Evolutionary conservation across 2,329 filamentous ascomycete genomes (phyloP), one percentile per base, ranked within the genome.

Genomic region (Diaporthe ampelina): DNA sequence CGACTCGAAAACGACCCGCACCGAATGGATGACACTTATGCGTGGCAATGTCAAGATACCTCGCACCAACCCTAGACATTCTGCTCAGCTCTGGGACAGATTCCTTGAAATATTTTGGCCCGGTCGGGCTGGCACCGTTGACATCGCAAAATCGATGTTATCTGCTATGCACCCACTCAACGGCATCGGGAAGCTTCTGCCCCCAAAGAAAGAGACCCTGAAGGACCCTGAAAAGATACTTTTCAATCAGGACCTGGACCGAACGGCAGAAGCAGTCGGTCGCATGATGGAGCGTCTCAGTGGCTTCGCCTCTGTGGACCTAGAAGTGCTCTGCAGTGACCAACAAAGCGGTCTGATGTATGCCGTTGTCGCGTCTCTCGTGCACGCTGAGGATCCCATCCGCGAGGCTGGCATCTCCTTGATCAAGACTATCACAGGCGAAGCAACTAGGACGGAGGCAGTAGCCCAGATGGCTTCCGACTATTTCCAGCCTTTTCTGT

Each of bases 351-450:
- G 77, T n/a, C 77, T 92, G 9, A 93, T 94, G 75, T 91, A 92
- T 77, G 91, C 94, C 50, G 88, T 98, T 56, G 91, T 98, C 59
- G 92, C 93, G 6, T 89, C 94, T 24, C 90, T 98, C 9, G 91
- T 98, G 73, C 95, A 95, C 57, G 94, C 94, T 21, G 93, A 97
- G 77, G 87, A 93, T 73, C 89, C 92, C 74, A 92, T 97, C 45
- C 95, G 94, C 76, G 93, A 95, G 80, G 93, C 94, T 21, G 92
- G 94, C 1, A 90, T 95, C 9, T 93, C 95, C 77, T 86, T 98
- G 37, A 89, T 98, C 77, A 98, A 98, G 82, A 91, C 91, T 48
- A 90, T 96, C 78, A 97, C 94, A 48, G 90, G 90, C 11, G 91
- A 97, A 81, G 81, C 86, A 45, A 85, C 84, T 26, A 87, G 89